phyloP scores from a whole-genome alignment of 768 basidiomycete genomes.

The Coprinopsis strossmayeri region DNA sequence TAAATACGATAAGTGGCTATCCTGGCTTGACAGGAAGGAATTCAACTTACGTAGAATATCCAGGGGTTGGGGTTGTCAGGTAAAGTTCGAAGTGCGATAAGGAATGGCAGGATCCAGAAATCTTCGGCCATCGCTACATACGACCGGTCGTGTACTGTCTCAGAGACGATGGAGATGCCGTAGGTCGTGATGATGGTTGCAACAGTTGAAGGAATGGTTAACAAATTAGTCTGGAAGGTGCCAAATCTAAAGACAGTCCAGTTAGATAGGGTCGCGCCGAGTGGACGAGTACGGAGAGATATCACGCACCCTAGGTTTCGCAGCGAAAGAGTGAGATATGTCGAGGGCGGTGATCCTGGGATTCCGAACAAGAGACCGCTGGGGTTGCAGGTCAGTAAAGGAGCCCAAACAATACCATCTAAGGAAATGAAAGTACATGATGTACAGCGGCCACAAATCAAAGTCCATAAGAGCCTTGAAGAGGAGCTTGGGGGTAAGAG shows the following conservation, averaged over 20 bases:
- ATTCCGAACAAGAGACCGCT: conserved; percentile 51
- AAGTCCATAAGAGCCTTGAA: conserved; percentile 54
- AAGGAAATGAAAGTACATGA: conserved; percentile 29
- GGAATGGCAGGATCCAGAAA: conserved; percentile 56
- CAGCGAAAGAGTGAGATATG: conserved; percentile 56
- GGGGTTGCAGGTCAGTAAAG: neutral
- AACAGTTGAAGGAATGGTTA: conserved; percentile 51
- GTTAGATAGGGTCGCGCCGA: neutral
- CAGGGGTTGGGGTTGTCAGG: conserved; percentile 45
- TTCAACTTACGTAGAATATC: conserved; percentile 40
- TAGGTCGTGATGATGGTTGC: conserved; percentile 49
- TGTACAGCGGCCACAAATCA: conserved; percentile 63
- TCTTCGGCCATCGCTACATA: conserved; percentile 47
- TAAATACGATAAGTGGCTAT: neutral
- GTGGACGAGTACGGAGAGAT: neutral
- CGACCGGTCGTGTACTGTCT: conserved; percentile 46
- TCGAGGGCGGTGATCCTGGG: conserved; percentile 37
- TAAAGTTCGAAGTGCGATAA: conserved; percentile 47
- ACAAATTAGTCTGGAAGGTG: conserved; percentile 43
- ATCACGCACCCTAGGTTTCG: conserved; percentile 46
- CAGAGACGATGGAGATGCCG: conserved; percentile 41
- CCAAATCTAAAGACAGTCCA: conserved; percentile 32
- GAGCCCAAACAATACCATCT: neutral
- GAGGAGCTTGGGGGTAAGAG: conserved; percentile 38
- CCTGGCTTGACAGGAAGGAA: neutral